Evolutionary conservation across 305 asterid species (phyloP).

Genomic region (Lippia alba): DNA sequence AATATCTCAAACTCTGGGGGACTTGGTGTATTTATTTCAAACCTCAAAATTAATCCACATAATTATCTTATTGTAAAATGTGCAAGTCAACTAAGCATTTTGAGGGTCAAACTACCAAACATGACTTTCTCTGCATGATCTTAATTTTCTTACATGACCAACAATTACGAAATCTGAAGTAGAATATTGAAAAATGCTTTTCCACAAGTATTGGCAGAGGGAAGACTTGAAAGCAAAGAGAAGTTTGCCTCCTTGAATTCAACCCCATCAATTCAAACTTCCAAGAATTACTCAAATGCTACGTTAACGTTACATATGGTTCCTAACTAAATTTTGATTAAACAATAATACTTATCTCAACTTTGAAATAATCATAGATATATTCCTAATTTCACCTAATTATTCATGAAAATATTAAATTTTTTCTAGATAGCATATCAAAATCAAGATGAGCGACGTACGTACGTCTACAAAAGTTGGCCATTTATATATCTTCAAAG

Average conservation of each 20-base stretch:
- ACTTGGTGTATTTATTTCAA: too few species aligned
- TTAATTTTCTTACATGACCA: background rate
- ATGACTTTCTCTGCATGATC: background rate
- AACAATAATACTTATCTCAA: background rate
- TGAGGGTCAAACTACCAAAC: slow-evolving; percentile 14
- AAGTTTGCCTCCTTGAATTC: slow-evolving; percentile 1
- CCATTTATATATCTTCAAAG: background rate
- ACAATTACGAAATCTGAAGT: background rate
- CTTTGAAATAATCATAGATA: background rate
- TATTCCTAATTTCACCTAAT: background rate
- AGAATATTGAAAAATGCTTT: slow-evolving; percentile 23
- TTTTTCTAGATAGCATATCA: background rate
- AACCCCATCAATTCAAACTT: background rate
- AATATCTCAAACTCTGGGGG: too few species aligned
- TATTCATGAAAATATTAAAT: background rate
- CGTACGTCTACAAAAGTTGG: too few species aligned
- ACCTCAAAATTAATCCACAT: too few species aligned
- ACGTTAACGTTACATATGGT: too few species aligned
- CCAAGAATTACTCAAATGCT: background rate
- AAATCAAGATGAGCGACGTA: background rate
- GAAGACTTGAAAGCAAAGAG: slow-evolving; percentile 25
- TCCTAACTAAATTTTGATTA: background rate
- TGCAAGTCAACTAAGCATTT: too few species aligned
- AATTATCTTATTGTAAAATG: too few species aligned
- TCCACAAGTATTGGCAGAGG: slow-evolving; percentile 28